Percentiles rank a stretch among this genome's conserved stretches.
Conservation (phyloP, 306 rosid species). For the Fragaria ananassa region DNA sequence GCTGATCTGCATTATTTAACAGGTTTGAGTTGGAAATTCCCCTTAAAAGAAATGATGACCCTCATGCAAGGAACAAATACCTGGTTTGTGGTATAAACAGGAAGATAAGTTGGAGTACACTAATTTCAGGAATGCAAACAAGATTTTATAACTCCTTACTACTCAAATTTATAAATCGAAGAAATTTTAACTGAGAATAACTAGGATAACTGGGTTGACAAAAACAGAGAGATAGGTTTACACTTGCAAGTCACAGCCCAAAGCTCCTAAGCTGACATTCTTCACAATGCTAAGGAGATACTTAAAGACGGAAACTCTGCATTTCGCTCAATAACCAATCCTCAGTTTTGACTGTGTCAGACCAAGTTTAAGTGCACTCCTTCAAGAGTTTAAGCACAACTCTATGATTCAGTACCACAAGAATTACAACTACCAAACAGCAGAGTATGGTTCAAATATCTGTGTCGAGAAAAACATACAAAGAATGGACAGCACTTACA, state of each 20-base stretch:
- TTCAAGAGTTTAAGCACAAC: conserved; percentile 21
- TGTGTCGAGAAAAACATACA: not conserved
- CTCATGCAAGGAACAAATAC: conserved; percentile 31
- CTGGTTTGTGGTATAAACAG: conserved; percentile 33
- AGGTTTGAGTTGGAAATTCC: conserved; percentile 29
- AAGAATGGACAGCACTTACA: not conserved
- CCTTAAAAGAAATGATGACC: conserved; percentile 25
- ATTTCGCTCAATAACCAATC: not conserved
- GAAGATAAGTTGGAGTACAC: conserved; percentile 32
- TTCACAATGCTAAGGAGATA: not conserved
- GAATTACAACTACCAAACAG: not conserved
- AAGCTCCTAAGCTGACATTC: conserved; percentile 1
- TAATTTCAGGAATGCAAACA: conserved; percentile 25
- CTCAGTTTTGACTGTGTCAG: not conserved
- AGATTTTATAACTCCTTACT: not conserved
- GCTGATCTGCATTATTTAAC: conserved; percentile 44
- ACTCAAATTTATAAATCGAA: not conserved
- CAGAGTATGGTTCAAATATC: not conserved
- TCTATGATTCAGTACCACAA: not conserved
- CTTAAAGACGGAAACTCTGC: not conserved
- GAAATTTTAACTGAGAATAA: not conserved
- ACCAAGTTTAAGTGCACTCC: conserved; percentile 22
- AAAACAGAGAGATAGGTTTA: not conserved
- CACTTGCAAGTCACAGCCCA: conserved; percentile 13
- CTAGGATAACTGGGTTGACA: not conserved